Conservation (phyloP, 371 early-diverging fungal genomes). For the Capillidium heterosporum region DNA sequence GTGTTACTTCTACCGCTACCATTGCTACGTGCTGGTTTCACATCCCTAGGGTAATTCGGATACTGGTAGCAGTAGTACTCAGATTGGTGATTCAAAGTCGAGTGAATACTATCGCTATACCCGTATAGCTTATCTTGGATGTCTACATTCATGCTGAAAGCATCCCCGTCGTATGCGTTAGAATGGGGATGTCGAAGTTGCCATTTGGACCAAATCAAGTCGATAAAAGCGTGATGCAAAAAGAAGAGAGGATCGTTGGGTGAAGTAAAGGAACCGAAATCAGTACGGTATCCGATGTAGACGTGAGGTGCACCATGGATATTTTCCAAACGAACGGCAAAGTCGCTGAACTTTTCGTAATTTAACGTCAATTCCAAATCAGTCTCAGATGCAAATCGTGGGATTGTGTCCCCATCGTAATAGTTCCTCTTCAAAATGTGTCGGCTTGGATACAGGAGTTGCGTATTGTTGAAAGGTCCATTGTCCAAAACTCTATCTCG, state of each 20-base stretch:
- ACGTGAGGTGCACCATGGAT: background rate
- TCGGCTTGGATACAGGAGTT: background rate
- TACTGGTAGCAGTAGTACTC: background rate
- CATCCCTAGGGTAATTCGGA: background rate
- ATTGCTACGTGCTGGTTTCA: too few relatives aligned
- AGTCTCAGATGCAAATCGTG: too few relatives aligned
- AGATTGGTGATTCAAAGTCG: background rate
- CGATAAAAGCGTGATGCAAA: too few relatives aligned
- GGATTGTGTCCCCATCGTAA: too few relatives aligned
- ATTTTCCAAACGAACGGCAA: background rate
- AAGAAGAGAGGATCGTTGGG: conserved; percentile 5
- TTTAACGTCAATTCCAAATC: too few relatives aligned
- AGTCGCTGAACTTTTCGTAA: too few relatives aligned
- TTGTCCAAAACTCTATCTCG: too few relatives aligned
- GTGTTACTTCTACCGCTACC: too few relatives aligned
- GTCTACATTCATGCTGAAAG: too few relatives aligned
- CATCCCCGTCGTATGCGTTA: too few relatives aligned
- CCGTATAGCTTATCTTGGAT: background rate
- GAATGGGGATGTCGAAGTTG: background rate
- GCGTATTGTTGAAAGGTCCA: background rate
- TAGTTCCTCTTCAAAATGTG: too few relatives aligned
- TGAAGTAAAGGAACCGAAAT: background rate
- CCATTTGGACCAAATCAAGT: background rate
- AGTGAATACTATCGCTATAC: background rate
- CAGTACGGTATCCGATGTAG: background rate